Base-by-base conservation (phyloP, 2,329 filamentous ascomycete genomes). In the Pseudogymnoascus sp. region DNA sequence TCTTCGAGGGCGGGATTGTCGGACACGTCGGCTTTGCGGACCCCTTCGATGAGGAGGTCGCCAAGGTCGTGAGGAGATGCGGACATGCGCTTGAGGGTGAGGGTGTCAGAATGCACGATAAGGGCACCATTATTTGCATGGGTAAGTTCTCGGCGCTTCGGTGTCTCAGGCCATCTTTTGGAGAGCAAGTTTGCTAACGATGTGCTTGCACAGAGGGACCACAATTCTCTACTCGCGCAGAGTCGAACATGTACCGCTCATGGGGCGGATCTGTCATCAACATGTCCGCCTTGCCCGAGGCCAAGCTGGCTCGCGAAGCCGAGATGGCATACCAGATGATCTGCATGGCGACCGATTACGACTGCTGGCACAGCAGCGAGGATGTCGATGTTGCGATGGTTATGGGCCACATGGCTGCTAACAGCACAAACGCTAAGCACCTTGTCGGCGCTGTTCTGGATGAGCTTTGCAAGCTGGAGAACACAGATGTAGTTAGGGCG, bases 331-430 rank as follows among this genome's bases (percentile, higher is more conserved):
- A 97, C 77, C 92, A 96, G 79, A 95, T 97, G 84, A 96, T 99
- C 72, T 96, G 93, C 82, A 99, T 99, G 94, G 91, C 91, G 35
- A 99, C 94, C 28, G 94, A 99, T 80, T 99, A 99, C 76, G 94
- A 99, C 80, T 97, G 93, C 85, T 99, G 94, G 94, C 89, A 92
- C 73, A 86, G 84, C 19, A 84, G 83, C 58, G 89, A 86, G 63
- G 90, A 90, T 67, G 94, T 99, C 66, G 92, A 92, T 65, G 94
- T 99, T 22, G 90, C 92, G 75, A 96, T 97, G 90, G 94, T 99
- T 62, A 91, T 96, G 86, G 89, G 86, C 65, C 91, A 96, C 77
- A 99, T 99, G 94, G 88, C 89, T 73, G 89, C 91, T 68, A 99
- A 99, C 76, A 83, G 90, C 60, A 82, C 88, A 72, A 99, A 97